These are phyloP conservation scores for Rhodotorula sp. DNA, from an alignment of 1,284 basidiomycete species.

Conservation along the genomic window DNA sequence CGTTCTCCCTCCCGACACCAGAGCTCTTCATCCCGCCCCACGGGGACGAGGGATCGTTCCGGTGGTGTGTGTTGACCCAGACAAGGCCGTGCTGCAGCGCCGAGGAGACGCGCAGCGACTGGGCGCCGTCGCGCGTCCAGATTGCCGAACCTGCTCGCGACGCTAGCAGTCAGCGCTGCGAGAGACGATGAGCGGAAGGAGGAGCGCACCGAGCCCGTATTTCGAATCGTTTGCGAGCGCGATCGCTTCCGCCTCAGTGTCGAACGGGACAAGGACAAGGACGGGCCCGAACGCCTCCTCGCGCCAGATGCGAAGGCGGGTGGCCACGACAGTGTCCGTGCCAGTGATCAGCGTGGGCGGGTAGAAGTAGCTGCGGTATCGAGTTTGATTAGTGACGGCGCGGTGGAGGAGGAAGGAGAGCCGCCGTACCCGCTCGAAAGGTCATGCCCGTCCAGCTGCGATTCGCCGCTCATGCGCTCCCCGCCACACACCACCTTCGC, in stretches of 20 bases:
- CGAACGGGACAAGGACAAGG: slow-evolving; percentile 72
- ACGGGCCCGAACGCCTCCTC: slow-evolving; percentile 82
- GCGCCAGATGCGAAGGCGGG: slow-evolving; percentile 65
- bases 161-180: slow-evolving; percentile 73
- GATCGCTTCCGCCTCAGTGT: slow-evolving; percentile 75
- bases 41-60: slow-evolving; percentile 81
- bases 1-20: slow-evolving; percentile 63
- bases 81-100: slow-evolving; percentile 71
- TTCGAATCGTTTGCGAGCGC: slow-evolving; percentile 75
- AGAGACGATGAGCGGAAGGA: slow-evolving; percentile 57
- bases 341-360: slow-evolving; percentile 63
- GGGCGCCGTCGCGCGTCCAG: slow-evolving; percentile 72
- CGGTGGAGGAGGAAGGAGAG: not conserved
- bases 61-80: slow-evolving; percentile 69
- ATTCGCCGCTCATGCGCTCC: slow-evolving; percentile 61
- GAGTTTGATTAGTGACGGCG: too few species aligned
- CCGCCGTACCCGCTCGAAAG: slow-evolving; percentile 45
- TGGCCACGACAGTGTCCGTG: slow-evolving; percentile 52
- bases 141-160: slow-evolving; percentile 69
- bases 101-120: slow-evolving; percentile 68
- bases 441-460: slow-evolving; percentile 68
- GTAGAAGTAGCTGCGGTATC: slow-evolving; percentile 16
- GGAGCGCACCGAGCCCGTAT: slow-evolving; percentile 84
- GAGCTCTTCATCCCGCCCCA: slow-evolving; percentile 53
- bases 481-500: slow-evolving; percentile 72